Evolutionary conservation across 208 protist genomes (phyloP).

Genomic region (Leishmania mexicana): DNA sequence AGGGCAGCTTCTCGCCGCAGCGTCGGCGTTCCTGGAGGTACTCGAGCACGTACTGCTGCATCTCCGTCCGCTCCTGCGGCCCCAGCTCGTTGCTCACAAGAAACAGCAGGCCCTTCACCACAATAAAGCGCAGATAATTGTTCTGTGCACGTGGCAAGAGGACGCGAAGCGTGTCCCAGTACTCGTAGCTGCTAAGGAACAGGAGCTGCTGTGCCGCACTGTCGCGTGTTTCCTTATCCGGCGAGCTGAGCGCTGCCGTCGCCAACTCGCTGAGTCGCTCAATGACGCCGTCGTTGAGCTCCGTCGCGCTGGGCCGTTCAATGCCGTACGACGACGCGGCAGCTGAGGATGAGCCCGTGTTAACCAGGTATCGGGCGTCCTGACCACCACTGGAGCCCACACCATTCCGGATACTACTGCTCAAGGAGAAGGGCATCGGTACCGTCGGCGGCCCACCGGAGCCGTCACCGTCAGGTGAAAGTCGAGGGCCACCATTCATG

Average conservation of each 20-base stretch:
- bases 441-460: conserved; percentile 1
- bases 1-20: conserved; percentile 49
- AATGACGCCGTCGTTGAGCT: conserved; percentile 20
- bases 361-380: not conserved
- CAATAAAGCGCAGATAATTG: conserved; percentile 85
- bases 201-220: conserved; percentile 60
- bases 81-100: conserved; percentile 89
- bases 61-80: conserved; percentile 71
- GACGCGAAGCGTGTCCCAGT: conserved; percentile 69
- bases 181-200: conserved; percentile 81
- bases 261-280: conserved; percentile 44
- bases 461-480: conserved; percentile 1
- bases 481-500: conserved; percentile 9
- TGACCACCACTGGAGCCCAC: not conserved
- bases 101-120: conserved; percentile 81
- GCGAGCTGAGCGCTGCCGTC: conserved; percentile 56
- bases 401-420: not conserved
- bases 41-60: conserved; percentile 64
- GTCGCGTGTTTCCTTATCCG: conserved; percentile 58
- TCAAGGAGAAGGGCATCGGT: conserved; percentile 15
- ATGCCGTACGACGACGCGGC: not conserved
- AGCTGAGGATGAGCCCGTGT: not conserved
- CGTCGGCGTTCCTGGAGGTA: conserved; percentile 49
- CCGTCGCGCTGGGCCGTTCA: not conserved
- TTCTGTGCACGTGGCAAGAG: conserved; percentile 53